phyloP scores from a whole-genome alignment of 1,284 basidiomycete genomes.

The Pseudozyma sp. region DNA sequence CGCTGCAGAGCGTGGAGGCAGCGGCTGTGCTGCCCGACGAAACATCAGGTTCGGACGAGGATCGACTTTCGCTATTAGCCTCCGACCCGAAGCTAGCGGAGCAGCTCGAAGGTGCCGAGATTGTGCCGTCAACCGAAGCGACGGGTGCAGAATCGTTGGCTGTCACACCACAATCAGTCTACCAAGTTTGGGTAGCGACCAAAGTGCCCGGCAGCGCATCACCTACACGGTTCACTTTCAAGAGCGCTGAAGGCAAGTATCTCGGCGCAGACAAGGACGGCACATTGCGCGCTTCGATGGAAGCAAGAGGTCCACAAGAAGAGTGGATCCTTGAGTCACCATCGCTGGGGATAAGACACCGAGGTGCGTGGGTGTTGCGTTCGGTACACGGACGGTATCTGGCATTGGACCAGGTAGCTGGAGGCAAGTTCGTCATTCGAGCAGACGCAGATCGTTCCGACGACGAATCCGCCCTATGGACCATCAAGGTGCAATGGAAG shows the following conservation, averaged over 20 bases:
- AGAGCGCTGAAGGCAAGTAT: constrained; percentile 59
- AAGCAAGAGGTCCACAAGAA: constrained; percentile 63
- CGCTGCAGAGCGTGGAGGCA: constrained; percentile 42
- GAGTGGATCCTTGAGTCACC: constrained; percentile 47
- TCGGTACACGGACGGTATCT: constrained; percentile 53
- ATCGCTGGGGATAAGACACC: neutral
- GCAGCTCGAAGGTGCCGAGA: constrained; percentile 42
- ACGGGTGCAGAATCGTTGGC: constrained; percentile 1
- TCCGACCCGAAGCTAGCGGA: constrained; percentile 33
- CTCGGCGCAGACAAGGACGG: constrained; percentile 54
- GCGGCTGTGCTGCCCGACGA: constrained; percentile 10
- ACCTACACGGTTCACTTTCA: constrained; percentile 51
- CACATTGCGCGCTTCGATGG: constrained; percentile 39
- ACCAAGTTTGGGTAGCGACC: constrained; percentile 64
- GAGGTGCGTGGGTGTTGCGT: constrained; percentile 24
- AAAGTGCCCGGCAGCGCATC: constrained; percentile 34
- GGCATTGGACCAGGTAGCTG: constrained; percentile 40
- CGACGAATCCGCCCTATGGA: constrained; percentile 28
- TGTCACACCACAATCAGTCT: constrained; percentile 49
- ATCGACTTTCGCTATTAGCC: constrained; percentile 21
- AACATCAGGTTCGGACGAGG: constrained; percentile 10
- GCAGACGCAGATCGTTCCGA: constrained; percentile 41
- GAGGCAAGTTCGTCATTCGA: constrained; percentile 45
- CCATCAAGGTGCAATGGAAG: constrained; percentile 60
- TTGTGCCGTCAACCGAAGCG: constrained; percentile 14